Percentiles rank a stretch among this genome's conserved stretches.
These are phyloP conservation scores for Lolium multiflorum DNA, from an alignment of 176 grass and related monocot genomes.

Conservation along the genomic window DNA sequence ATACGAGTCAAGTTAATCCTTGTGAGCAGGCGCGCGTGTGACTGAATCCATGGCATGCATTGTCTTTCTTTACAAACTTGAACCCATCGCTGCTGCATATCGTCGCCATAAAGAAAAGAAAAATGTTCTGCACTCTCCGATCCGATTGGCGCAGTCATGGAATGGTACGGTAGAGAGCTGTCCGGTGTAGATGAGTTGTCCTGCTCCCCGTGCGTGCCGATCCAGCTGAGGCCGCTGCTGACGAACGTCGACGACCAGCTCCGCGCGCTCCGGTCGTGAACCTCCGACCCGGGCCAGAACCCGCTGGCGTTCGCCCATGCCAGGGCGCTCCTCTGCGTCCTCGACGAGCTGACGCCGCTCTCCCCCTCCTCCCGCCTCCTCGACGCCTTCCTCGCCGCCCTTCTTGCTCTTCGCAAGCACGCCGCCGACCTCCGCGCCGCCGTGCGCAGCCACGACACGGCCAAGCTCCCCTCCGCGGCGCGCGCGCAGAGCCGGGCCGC, in stretches of 20 bases:
- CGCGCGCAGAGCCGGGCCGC: conserved; percentile 36
- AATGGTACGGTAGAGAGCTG: too few species aligned
- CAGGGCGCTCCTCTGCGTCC: conserved; percentile 58
- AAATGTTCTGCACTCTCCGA: too few species aligned
- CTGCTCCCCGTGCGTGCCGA: conserved; percentile 41
- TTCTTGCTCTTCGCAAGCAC: conserved; percentile 46
- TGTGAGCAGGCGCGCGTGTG: too few species aligned
- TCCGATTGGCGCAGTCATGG: too few species aligned
- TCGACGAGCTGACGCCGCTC: conserved; percentile 41
- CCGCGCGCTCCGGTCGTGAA: conserved; percentile 36
- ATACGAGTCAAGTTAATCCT: too few species aligned
- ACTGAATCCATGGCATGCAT: too few species aligned
- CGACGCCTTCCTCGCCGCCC: conserved; percentile 48
- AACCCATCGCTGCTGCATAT: too few species aligned
- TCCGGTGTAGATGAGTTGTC: too few species aligned
- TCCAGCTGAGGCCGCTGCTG: conserved; percentile 37
- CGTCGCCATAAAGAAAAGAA: too few species aligned
- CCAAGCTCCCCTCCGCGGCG: conserved; percentile 36
- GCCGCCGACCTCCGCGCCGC: conserved; percentile 48
- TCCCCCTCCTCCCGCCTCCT: conserved; percentile 33
- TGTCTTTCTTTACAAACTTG: too few species aligned
- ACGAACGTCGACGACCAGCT: conserved; percentile 64
- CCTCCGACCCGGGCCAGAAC: conserved; percentile 36
- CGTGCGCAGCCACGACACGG: conserved; percentile 36
- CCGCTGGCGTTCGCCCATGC: conserved; percentile 45